Conservation (phyloP, 257 asterid species). For the Vinca minor region DNA sequence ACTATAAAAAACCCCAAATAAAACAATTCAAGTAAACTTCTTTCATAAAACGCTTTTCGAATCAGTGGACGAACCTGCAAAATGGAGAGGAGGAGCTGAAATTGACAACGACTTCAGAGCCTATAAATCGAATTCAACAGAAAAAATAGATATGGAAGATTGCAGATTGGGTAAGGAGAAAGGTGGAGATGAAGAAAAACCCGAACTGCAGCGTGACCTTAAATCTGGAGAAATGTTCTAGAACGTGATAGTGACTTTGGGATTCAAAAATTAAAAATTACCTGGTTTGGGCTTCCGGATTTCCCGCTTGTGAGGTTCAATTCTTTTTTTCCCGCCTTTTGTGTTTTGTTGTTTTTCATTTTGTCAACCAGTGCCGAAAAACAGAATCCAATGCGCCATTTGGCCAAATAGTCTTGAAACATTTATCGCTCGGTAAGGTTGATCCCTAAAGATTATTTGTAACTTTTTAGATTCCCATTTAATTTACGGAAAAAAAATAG, state of each 20-base stretch:
- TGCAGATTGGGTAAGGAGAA: background rate
- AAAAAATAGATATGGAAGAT: background rate
- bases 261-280: slow-evolving; percentile 18
- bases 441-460: no score
- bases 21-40: background rate
- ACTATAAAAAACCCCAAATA: no score
- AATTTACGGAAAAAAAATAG: no score
- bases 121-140: background rate
- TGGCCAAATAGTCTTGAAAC: no score
- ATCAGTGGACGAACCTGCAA: background rate
- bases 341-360: background rate
- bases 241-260: slow-evolving; percentile 18
- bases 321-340: slow-evolving; percentile 9
- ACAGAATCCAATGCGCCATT: background rate
- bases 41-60: background rate
- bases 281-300: slow-evolving; percentile 21
- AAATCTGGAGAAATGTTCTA: background rate
- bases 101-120: background rate
- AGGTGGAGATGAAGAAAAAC: background rate
- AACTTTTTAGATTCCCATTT: no score
- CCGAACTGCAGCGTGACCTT: background rate
- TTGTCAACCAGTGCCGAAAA: background rate
- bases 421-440: no score
- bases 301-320: slow-evolving; percentile 43
- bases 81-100: background rate